Evolutionary conservation across 129 eudicot species (phyloP).

Genomic region (Artemisia tridentata): DNA sequence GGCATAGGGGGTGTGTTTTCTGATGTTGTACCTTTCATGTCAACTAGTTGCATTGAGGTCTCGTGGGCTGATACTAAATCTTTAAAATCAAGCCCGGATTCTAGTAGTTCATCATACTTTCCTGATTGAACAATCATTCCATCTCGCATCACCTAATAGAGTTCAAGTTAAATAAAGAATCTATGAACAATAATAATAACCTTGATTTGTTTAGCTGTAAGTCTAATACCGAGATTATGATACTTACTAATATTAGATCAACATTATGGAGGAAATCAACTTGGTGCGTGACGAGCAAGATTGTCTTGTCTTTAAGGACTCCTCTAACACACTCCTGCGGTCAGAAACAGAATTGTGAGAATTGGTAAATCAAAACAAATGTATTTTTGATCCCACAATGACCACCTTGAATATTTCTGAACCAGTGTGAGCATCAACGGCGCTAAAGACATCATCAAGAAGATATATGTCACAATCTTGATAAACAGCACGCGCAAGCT

Average conservation of each 20-base stretch:
- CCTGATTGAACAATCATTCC: conserved; percentile 82
- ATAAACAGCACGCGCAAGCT: conserved; percentile 61
- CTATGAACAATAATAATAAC: neutral
- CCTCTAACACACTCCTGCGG: conserved; percentile 57
- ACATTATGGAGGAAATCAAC: conserved; percentile 60
- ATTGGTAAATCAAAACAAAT: neutral
- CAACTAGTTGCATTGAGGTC: conserved; percentile 66
- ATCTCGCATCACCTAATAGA: conserved; percentile 68
- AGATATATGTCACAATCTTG: conserved; percentile 55
- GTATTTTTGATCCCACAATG: neutral
- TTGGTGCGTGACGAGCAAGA: conserved; percentile 64
- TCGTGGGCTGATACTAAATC: conserved; percentile 73
- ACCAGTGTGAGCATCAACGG: conserved; percentile 63
- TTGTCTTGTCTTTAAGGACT: conserved; percentile 43
- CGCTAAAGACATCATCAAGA: conserved; percentile 60
- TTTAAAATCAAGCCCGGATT: conserved; percentile 57
- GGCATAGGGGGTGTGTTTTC: conserved; percentile 23
- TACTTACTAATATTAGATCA: conserved; percentile 46
- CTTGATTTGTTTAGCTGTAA: neutral
- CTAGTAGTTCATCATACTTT: conserved; percentile 51
- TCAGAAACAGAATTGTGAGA: neutral
- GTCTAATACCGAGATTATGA: neutral
- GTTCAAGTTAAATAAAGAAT: neutral
- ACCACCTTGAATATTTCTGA: conserved; percentile 51
- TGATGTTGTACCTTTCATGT: conserved; percentile 29